These are phyloP conservation scores for Dendrothele bispora DNA, from an alignment of 768 basidiomycete genomes.

Conservation along the genomic window DNA sequence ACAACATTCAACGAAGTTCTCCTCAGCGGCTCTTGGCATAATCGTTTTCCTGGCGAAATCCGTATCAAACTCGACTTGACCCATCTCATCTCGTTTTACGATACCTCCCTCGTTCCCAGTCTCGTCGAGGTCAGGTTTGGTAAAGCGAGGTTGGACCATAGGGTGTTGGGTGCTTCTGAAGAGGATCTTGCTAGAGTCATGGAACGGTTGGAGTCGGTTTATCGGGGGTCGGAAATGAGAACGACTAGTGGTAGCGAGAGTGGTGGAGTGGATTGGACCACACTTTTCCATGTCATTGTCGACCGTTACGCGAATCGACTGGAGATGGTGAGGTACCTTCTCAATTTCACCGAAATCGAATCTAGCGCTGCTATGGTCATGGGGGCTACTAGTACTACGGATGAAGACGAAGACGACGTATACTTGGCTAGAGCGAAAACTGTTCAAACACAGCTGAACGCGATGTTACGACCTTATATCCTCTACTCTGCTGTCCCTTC, in stretches of 20 bases:
- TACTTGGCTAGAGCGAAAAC: too few species aligned
- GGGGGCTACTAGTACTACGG: too few species aligned
- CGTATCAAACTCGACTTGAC: conserved; percentile 43
- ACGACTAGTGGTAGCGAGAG: conserved; percentile 10
- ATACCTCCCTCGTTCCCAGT: conserved; percentile 35
- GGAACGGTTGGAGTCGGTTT: conserved; percentile 25
- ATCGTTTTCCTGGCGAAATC: conserved; percentile 41
- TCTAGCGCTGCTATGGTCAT: too few species aligned
- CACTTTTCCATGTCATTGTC: conserved; percentile 34
- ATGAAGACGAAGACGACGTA: too few species aligned
- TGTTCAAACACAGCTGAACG: conserved; percentile 29
- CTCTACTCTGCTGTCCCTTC: conserved; percentile 12
- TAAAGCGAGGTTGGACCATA: conserved; percentile 34
- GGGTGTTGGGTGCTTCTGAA: conserved; percentile 29
- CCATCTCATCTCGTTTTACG: conserved; percentile 43
- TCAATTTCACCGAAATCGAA: conserved; percentile 21
- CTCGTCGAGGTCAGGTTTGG: conserved; percentile 28
- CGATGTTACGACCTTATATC: conserved; percentile 29
- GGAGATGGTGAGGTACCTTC: conserved; percentile 36
- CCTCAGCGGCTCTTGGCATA: conserved; percentile 40
- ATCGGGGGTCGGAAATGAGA: too few species aligned
- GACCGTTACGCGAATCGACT: conserved; percentile 43
- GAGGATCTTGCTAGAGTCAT: conserved; percentile 25
- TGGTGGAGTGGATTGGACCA: conserved; percentile 43
- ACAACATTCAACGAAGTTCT: conserved; percentile 15